A percentile compares a stretch with the other conserved stretches of the same genome.
Evolutionary conservation across 139 green algal genomes (phyloP).

Genomic region (Micromonas pusilla): DNA sequence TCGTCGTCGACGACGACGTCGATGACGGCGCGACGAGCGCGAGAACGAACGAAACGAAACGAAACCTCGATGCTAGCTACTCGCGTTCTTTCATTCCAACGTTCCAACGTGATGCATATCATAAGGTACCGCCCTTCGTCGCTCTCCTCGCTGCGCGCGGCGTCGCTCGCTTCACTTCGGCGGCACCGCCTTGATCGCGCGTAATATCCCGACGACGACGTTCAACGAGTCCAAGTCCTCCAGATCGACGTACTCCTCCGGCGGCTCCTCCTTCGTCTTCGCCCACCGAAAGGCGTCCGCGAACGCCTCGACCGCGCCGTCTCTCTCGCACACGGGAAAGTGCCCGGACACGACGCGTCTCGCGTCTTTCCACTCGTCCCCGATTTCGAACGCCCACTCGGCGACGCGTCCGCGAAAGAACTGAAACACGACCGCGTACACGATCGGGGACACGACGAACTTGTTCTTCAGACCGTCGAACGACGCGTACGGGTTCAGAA

Average conservation of each 20-base stretch:
- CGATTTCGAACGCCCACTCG: not conserved
- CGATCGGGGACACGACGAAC: constrained; percentile 33
- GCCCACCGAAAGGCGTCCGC: not conserved
- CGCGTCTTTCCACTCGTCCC: not conserved
- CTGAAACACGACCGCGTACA: constrained; percentile 35
- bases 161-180: not conserved
- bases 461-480: constrained; percentile 29
- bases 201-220: not conserved
- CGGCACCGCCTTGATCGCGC: not conserved
- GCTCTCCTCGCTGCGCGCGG: not conserved
- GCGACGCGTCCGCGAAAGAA: not conserved
- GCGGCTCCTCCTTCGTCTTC: not conserved
- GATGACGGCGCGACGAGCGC: no score
- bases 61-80: no score
- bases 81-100: no score
- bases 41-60: no score
- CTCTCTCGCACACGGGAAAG: not conserved
- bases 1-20: no score
- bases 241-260: constrained; percentile 1
- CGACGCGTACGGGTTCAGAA: constrained; percentile 6
- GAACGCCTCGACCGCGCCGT: not conserved
- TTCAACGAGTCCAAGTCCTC: constrained; percentile 1
- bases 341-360: not conserved
- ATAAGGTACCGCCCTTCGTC: no score
- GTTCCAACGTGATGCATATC: no score